phyloP scores from a whole-genome alignment of 768 basidiomycete genomes.

The Pilatotrama ljubarskyi region DNA sequence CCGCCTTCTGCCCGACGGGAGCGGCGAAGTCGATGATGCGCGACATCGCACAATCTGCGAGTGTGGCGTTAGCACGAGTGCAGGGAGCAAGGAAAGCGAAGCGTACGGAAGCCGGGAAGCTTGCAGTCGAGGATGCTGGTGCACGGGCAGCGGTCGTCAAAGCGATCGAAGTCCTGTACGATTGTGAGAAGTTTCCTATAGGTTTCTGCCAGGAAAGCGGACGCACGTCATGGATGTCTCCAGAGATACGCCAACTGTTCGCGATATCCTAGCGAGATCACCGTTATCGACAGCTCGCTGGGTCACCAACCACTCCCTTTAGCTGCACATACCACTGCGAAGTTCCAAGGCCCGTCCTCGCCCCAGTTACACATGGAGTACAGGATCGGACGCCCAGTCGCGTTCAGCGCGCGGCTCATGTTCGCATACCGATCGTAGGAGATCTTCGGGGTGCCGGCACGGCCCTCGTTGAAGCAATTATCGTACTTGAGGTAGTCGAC shows the following conservation, averaged over 20 bases:
- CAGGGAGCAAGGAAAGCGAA: not conserved
- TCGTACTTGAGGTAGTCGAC: conserved; percentile 43
- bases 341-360: conserved; percentile 43
- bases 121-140: conserved; percentile 38
- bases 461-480: conserved; percentile 43
- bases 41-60: conserved; percentile 32
- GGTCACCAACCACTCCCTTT: too few relatives aligned
- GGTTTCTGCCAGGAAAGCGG: not conserved
- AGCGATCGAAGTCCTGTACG: conserved; percentile 35
- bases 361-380: conserved; percentile 45
- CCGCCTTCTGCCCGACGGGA: conserved; percentile 37
- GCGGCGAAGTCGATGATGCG: conserved; percentile 41
- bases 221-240: conserved; percentile 33
- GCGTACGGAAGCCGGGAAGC: conserved; percentile 38
- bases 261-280: conserved; percentile 30
- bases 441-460: conserved; percentile 35
- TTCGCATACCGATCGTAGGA: conserved; percentile 39
- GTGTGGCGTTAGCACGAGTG: not conserved
- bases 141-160: conserved; percentile 41
- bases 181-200: not conserved
- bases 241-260: conserved; percentile 35
- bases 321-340: conserved; percentile 32
- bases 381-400: conserved; percentile 40
- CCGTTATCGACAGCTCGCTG: not conserved
- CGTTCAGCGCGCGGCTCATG: conserved; percentile 41